Percentiles rank a stretch among this genome's conserved stretches.
phyloP scores from a whole-genome alignment of 2,329 filamentous ascomycete species.

The Piedraia hortae region DNA sequence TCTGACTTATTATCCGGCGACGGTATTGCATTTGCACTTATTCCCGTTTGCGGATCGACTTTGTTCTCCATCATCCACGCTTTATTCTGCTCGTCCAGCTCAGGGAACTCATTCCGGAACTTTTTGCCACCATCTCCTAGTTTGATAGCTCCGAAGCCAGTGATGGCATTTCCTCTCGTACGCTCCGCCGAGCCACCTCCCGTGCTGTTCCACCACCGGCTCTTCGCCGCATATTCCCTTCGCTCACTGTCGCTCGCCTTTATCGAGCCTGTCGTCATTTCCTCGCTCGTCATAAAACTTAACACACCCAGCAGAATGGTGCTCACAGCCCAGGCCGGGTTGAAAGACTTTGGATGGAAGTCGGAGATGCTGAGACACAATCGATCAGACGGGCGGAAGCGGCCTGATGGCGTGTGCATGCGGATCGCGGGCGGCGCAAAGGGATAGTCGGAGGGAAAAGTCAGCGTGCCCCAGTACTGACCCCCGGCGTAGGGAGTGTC shows the following conservation, averaged over 20 bases:
- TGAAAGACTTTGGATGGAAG: slow-evolving; percentile 94
- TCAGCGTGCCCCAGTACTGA: slow-evolving; percentile 92
- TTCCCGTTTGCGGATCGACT: slow-evolving; percentile 52
- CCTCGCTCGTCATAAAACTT: slow-evolving; percentile 94
- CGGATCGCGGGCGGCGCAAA: slow-evolving; percentile 92
- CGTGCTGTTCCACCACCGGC: slow-evolving; percentile 90
- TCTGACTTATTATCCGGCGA: slow-evolving; percentile 31
- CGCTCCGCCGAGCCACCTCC: slow-evolving; percentile 33
- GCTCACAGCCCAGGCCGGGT: slow-evolving; percentile 91
- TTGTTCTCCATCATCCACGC: slow-evolving; percentile 66
- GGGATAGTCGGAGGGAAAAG: slow-evolving; percentile 89
- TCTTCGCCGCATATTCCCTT: slow-evolving; percentile 45
- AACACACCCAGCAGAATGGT: slow-evolving; percentile 85
- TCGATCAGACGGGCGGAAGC: slow-evolving; percentile 77
- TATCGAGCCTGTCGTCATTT: slow-evolving; percentile 89
- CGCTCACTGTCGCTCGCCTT: slow-evolving; percentile 52
- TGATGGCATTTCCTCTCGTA: slow-evolving; percentile 18
- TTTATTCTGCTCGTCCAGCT: slow-evolving; percentile 71
- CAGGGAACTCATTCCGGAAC: slow-evolving; percentile 72
- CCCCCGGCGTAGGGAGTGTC: slow-evolving; percentile 81
- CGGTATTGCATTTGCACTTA: slow-evolving; percentile 13
- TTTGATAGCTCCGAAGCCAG: slow-evolving; percentile 54
- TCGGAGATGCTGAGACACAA: slow-evolving; percentile 90
- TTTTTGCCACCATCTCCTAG: slow-evolving; percentile 78
- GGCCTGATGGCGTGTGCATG: slow-evolving; percentile 92